Evolutionary conservation across 2,329 filamentous ascomycete genomes (phyloP), one percentile per base, ranked within the genome.

Genomic region (Pestalotiopsis sp.): DNA sequence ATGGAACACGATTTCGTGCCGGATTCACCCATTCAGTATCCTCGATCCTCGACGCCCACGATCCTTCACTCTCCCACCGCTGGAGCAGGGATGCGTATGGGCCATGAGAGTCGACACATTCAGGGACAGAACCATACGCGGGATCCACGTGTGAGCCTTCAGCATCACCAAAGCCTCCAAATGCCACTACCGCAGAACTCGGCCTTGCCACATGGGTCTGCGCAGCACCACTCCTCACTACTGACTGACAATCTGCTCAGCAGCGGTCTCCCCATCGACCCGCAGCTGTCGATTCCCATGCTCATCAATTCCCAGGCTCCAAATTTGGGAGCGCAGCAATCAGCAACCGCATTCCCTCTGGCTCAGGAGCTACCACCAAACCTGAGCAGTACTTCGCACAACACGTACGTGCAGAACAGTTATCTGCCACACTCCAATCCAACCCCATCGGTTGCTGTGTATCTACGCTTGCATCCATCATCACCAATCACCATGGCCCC

Each of bases 381-480:
- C 56, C 62, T 58, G 5, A 41, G 41, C n/a, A 69, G 63, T 7
- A 61, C 60, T 9, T 68, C 67, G 7, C 69, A 65, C 45, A 36
- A 36, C 6, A n/a, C 45, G 27, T 81, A 77, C 39, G 73, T 77
- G 9, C 72, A 77, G 20, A 59, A 59, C 12, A 78, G 77, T 17
- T 78, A 76, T 20, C 75, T 75, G 57, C 63, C 77, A 12, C 66
- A 75, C 13, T 65, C 73, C 1, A 14, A 70, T 38, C 59, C 76
- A 4, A 62, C 74, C 17, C 70, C 70, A 52, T 72, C 75, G 0
- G 86, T 90, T 57, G 85, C 90, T 2, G 86, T 92, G 13, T 94
- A 90, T 79, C 87, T 95, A 72, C 89, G 91, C n/a, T 84, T 93
- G 4, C 87, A 92, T 72, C 86, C 88, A 0, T 83, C 85, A n/a